Base-by-base conservation (phyloP, 805 yeast genomes). In the Wickerhamiella azymoides region DNA sequence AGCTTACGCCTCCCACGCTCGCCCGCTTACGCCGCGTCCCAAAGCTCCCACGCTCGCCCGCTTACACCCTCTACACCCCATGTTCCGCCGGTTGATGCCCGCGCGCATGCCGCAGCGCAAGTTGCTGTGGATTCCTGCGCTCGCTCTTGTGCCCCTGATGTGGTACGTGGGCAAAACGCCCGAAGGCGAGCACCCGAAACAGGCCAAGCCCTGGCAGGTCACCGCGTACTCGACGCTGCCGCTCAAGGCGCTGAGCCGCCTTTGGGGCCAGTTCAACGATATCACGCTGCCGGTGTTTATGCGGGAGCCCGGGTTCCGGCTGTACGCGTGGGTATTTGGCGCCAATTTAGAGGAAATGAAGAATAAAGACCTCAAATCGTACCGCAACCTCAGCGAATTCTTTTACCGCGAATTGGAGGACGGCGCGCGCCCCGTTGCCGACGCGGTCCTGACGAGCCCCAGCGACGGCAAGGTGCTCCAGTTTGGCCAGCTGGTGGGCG, bases 251-350 rank as follows among this genome's bases (percentile, higher is more conserved):
- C 69, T 86, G 28, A 86, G 96, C 0, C 74, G 99, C 50, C 64
- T 89, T 39, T 92, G 99, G 99, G 99, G 99, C 27, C 77, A 76
- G 55, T 73, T 92, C 48, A 92, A 92, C 60, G 78, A 79, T 47
- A 71, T 88, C 39, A 79, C 77, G 39, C 68, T 92, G 51, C 99
- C 99, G 0, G 71, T 78, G 21, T 85, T 96, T 93, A 56, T 89
- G 49, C 73, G 99, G 55, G 76, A 72, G 10, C 92, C 93, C 17
- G 79, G 95, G 7, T 92, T 71, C 64, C 73, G 69, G 57, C 68
- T 88, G 46, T 92, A 92, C 60, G 74, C 95, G 2, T 68, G 71
- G 43, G 48, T 82, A 24, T 92, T 92, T 62, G 95, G 95, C 9
- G 98, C 80, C 6, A 81, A 92, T 57, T 65, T 92, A 42, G 83